Evolutionary conservation across 2,329 filamentous ascomycete genomes (phyloP).

Genomic region (Ceratocystis cacaofunesta): DNA sequence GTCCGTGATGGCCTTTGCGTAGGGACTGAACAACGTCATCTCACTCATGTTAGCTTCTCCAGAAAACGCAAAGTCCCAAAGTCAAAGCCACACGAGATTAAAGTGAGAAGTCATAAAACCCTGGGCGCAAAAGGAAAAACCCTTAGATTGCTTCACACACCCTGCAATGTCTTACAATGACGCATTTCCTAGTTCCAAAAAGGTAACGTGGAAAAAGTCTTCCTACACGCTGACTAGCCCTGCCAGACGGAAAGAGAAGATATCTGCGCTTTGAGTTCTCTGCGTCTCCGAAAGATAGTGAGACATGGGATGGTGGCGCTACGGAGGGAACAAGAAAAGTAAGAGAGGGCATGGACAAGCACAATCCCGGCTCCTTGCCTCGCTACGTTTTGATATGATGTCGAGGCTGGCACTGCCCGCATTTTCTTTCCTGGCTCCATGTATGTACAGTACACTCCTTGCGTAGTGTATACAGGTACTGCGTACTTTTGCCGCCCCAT

Average conservation of each 20-base stretch:
- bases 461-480: not conserved
- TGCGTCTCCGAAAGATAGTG: not conserved
- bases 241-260: not conserved
- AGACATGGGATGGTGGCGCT: not conserved
- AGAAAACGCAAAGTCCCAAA: too few species aligned
- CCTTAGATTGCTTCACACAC: not conserved
- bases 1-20: too few species aligned
- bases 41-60: too few species aligned
- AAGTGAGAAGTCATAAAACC: not conserved
- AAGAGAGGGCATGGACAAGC: not conserved
- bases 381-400: not conserved
- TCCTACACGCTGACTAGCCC: not conserved
- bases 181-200: not conserved
- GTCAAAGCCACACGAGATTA: not conserved
- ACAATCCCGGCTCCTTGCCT: not conserved
- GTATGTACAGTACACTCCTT: too few species aligned
- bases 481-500: not conserved
- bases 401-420: not conserved
- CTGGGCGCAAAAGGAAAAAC: not conserved
- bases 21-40: not conserved
- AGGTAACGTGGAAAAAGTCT: not conserved
- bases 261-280: not conserved
- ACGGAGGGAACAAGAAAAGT: not conserved
- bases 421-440: too few species aligned
- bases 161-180: slow-evolving; percentile 2